Conservation (phyloP, 805 yeast species). For the Aciculoconidium aculeatum region DNA sequence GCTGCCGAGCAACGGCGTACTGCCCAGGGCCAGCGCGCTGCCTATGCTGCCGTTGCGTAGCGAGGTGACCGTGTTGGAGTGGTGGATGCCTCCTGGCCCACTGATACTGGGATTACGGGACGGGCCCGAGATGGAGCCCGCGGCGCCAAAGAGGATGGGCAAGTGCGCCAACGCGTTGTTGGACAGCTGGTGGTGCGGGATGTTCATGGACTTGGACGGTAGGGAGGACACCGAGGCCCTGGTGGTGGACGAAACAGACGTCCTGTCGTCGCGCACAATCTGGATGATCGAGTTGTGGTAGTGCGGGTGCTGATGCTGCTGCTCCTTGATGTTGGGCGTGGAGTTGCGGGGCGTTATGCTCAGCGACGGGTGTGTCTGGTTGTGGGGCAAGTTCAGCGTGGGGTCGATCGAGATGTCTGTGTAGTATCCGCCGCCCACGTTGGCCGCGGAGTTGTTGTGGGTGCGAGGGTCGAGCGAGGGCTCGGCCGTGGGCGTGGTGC, state of each 20-base stretch:
- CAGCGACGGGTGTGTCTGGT: slow-evolving; percentile 26
- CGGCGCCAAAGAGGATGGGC: slow-evolving; percentile 38
- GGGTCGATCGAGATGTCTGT: slow-evolving; percentile 40
- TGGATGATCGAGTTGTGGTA: slow-evolving; percentile 35
- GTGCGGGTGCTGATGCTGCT: slow-evolving; percentile 11
- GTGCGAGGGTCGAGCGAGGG: slow-evolving; percentile 27
- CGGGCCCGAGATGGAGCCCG: slow-evolving; percentile 36
- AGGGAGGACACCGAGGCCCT: slow-evolving; percentile 37
- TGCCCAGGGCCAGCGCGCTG: slow-evolving; percentile 9
- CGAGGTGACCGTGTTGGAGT: slow-evolving; percentile 30
- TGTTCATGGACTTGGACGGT: slow-evolving; percentile 41
- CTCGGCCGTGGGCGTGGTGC: slow-evolving; percentile 18
- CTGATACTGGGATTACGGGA: slow-evolving; percentile 32
- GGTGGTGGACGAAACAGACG: slow-evolving; percentile 22
- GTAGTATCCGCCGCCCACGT: slow-evolving; percentile 37
- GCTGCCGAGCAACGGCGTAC: too few species aligned
- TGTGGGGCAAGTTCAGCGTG: slow-evolving; percentile 41
- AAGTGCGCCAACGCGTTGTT: slow-evolving; percentile 36
- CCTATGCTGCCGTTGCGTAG: slow-evolving; percentile 37
- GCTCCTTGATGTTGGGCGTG: slow-evolving; percentile 10
- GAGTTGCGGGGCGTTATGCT: slow-evolving; percentile 27
- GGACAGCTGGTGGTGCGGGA: slow-evolving; percentile 40
- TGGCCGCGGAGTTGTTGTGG: slow-evolving; percentile 21
- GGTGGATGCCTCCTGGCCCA: slow-evolving; percentile 31
- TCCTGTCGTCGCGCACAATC: slow-evolving; percentile 35